A percentile compares a stretch with the other conserved stretches of the same genome.
Conservation (phyloP, 257 asterid genomes). For the Ophiorrhiza pumila region DNA sequence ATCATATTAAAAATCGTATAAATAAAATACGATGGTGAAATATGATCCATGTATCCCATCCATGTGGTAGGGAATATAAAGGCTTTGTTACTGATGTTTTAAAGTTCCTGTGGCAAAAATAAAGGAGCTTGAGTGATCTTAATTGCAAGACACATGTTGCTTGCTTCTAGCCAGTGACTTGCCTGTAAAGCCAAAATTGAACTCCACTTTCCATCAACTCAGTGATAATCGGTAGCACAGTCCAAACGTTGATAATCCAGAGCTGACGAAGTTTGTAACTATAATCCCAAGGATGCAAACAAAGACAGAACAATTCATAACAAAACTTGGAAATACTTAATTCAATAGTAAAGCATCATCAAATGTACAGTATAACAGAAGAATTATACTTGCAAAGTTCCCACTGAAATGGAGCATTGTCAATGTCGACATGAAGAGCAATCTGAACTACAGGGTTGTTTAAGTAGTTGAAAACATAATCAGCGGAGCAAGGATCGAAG, state of each 20-base stretch:
- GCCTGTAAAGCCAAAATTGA: conserved; percentile 23
- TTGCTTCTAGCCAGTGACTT: too few species aligned
- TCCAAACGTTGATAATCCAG: background rate
- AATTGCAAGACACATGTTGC: too few species aligned
- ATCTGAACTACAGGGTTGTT: conserved; percentile 22
- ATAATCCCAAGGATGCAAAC: background rate
- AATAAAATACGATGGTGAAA: too few species aligned
- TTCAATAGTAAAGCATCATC: too few species aligned
- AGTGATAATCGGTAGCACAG: conserved; percentile 22
- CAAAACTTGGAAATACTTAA: background rate
- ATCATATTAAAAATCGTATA: too few species aligned
- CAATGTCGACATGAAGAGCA: conserved; percentile 22
- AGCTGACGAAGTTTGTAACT: background rate
- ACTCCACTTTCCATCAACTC: conserved; percentile 28
- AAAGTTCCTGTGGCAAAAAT: too few species aligned
- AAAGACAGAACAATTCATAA: too few species aligned
- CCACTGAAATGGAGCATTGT: conserved; percentile 22
- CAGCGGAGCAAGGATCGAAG: conserved; percentile 27
- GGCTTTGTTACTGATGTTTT: too few species aligned
- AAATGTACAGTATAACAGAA: too few species aligned
- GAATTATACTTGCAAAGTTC: conserved; percentile 18
- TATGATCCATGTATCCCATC: too few species aligned
- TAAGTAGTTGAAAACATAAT: conserved; percentile 19
- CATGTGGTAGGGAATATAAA: too few species aligned
- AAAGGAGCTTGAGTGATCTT: too few species aligned